Evolutionary conservation across 2,329 filamentous ascomycete species (phyloP), one percentile per base, ranked within the genome.

Genomic region (Phoma sp.): DNA sequence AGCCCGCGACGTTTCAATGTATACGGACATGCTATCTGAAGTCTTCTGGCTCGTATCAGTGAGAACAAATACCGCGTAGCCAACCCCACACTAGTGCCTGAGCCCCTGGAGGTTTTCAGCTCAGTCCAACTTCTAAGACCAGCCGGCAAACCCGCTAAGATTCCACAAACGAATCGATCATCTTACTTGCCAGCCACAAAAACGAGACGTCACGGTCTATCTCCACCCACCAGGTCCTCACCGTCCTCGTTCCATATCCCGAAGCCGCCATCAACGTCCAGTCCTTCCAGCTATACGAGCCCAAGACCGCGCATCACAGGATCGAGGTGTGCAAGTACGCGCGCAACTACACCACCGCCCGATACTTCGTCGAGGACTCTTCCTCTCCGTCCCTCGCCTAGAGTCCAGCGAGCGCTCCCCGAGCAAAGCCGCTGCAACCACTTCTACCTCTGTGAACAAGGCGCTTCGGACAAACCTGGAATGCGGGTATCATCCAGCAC

Each of bases 211-310:
- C 12, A 4, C 17, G 2, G 17, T 17, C 17, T 17, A 17, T 17
- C 17, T 58, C 29, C 6, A 46, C 24, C 29, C 6, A 46, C 24
- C 43, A 60, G 32, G 36, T 52, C n/a, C 27, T 62, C 24, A 29
- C 46, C 22, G 22, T 57, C 25, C 40, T 49, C 15, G 47, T 55
- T 5, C 29, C 44, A 22, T 60, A 53, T 27, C 55, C 56, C 51
- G 54, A 60, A 27, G 51, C 54, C 32, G 44, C 51, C 21, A 45
- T 49, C 17, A 38, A 55, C 12, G 29, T 47, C 27, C 3, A 35
- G 9, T 47, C 49, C 17, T 27, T 38, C 17, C 8, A 32, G 13
- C 41, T 9, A 12, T 31, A 24, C 13, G 10, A 29, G 25, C 40
- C 47, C 49, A 40, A 25, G n/a, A 17, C n/a, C 21, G 38, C 35